A percentile compares a stretch with the other conserved stretches of the same genome.
Conservation (phyloP, 2,329 filamentous ascomycete genomes). For the Epicoccum sorghinum region DNA sequence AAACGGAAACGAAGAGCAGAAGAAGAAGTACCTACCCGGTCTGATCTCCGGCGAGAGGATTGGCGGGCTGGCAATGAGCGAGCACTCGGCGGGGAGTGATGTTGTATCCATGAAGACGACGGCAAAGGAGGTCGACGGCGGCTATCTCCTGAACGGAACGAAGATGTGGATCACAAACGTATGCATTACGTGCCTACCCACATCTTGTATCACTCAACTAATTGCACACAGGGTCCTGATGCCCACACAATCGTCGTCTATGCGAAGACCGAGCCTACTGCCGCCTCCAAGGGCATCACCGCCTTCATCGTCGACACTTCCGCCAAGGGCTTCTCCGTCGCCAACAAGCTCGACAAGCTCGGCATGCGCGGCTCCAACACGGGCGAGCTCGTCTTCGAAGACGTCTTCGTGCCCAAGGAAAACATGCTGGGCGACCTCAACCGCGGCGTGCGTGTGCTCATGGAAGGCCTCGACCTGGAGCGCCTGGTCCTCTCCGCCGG, state of each 20-base stretch:
- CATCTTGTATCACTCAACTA: neutral
- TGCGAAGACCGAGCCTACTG: conserved; percentile 85
- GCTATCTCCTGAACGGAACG: conserved; percentile 82
- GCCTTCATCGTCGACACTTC: conserved; percentile 85
- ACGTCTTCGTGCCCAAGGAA: conserved; percentile 83
- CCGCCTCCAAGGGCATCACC: conserved; percentile 87
- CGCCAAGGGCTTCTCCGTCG: conserved; percentile 77
- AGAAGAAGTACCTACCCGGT: conserved; percentile 77
- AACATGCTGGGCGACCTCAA: conserved; percentile 82
- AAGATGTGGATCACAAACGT: conserved; percentile 99
- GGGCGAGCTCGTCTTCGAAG: conserved; percentile 88
- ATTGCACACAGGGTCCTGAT: conserved; percentile 69
- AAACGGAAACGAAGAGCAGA: conserved; percentile 81
- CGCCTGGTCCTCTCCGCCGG: conserved; percentile 89
- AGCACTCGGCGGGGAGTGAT: conserved; percentile 88
- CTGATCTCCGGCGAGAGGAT: conserved; percentile 81
- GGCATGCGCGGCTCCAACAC: conserved; percentile 98
- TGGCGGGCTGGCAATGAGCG: conserved; percentile 92
- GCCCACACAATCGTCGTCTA: conserved; percentile 96
- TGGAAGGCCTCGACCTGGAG: conserved; percentile 96
- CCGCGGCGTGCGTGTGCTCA: conserved; percentile 85
- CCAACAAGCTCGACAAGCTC: conserved; percentile 94
- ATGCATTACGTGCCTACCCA: conserved; percentile 17
- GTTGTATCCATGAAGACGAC: conserved; percentile 94
- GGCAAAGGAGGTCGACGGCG: conserved; percentile 80